Evolutionary conservation across 768 basidiomycete species (phyloP).

Genomic region (Exidia glandulosa): DNA sequence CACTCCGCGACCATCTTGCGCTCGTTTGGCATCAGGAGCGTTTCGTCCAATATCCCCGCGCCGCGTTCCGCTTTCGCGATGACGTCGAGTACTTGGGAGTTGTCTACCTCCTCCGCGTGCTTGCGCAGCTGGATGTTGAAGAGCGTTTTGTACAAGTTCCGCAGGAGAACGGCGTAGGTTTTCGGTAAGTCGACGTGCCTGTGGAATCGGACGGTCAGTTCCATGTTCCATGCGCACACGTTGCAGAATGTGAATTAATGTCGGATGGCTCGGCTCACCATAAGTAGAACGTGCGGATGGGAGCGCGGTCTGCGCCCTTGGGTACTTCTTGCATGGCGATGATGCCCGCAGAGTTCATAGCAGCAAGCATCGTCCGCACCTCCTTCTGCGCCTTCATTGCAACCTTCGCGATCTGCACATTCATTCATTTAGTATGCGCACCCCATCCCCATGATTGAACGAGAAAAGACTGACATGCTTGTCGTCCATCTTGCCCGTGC

Average conservation of each 20-base stretch:
- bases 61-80: constrained; percentile 70
- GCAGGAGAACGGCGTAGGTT: constrained; percentile 67
- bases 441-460: background rate
- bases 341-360: constrained; percentile 68
- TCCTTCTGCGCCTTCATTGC: constrained; percentile 90
- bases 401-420: constrained; percentile 75
- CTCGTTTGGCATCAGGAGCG: constrained; percentile 61
- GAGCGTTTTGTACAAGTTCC: constrained; percentile 78
- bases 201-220: no score
- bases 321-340: constrained; percentile 92
- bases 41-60: constrained; percentile 72
- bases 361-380: constrained; percentile 67
- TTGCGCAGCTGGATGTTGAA: constrained; percentile 73
- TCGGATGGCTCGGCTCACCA: constrained; percentile 41
- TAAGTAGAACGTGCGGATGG: constrained; percentile 80
- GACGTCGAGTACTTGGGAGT: constrained; percentile 51
- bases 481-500: constrained; percentile 87
- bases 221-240: no score
- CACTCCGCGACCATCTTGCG: constrained; percentile 62
- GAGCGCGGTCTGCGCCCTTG: constrained; percentile 80
- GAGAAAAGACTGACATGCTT: constrained; percentile 54
- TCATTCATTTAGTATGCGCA: constrained; percentile 1
- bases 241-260: background rate
- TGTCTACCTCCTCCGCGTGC: constrained; percentile 58
- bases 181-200: constrained; percentile 88